Evolutionary conservation across 306 rosid genomes (phyloP), one percentile per base, ranked within the genome.

Genomic region (Glycyrrhiza uralensis): DNA sequence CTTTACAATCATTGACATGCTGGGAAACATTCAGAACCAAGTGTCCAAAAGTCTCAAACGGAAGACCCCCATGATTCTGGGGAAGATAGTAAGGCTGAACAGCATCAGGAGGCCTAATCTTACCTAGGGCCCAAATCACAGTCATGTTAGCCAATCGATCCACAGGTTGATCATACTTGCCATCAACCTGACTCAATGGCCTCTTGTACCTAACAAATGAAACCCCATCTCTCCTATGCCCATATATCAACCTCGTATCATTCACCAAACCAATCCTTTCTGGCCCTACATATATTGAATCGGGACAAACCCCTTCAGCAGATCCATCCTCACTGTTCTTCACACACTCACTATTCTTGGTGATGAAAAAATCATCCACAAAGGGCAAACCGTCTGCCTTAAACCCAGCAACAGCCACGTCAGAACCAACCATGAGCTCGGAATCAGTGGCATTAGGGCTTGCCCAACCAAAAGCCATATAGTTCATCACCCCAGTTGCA

Each of bases 401-500:
- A 74, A 93, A 84, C 73, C 97, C 97, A 12, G 93, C 57, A 9
- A 93, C 83, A 7, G 82, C 97, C 30, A 93, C 93, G 15, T 90
- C 98, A 0, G 90, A 90, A n/a, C 89, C 92, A 68, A 87, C 39
- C 98, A 93, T 93, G 64, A 84, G 69, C 22, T 83, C 76, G 0
- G 93, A 78, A 30, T 36, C 69, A n/a, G 73, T 62, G 7, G 85
- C 63, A 2, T 61, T 81, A 28, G 90, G 86, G 61, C 64, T 75
- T 23, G 97, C 92, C 98, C 97, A 93, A 22, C 98, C 97, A 75
- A 93, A 90, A 4, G 97, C 96, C 96, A 93, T 84, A 84, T 90
- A 93, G 65, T 88, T 78, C 80, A 73, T 80, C 2, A 82, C 74
- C 33, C 81, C 96, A 11, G 85, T 90, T 7, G 92, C 89, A 18